These are phyloP conservation scores for Mycosphaerella arachidis DNA, from an alignment of 2,329 filamentous ascomycete species.

Conservation along the genomic window DNA sequence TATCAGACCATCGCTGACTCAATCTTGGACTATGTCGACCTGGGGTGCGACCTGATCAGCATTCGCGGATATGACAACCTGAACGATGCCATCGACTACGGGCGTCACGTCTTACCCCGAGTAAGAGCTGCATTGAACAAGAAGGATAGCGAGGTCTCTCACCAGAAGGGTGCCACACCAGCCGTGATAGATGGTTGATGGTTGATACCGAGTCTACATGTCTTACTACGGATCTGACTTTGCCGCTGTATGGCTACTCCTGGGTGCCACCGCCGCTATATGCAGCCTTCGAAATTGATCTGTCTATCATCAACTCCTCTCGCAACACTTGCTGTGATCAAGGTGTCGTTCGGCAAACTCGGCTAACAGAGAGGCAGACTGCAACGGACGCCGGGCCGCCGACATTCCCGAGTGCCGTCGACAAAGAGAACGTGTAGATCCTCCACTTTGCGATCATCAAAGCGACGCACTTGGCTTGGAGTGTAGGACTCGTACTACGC, in stretches of 20 bases:
- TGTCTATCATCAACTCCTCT: too few species aligned
- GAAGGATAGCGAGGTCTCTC: conserved; percentile 14
- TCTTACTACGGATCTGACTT: too few species aligned
- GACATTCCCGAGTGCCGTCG: too few species aligned
- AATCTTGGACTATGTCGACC: conserved; percentile 54
- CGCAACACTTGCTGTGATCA: too few species aligned
- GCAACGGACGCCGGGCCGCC: background rate
- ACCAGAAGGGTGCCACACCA: background rate
- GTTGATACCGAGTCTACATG: background rate
- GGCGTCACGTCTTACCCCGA: conserved; percentile 51
- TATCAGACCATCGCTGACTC: conserved; percentile 51
- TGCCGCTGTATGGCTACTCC: too few species aligned
- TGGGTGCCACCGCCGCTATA: too few species aligned
- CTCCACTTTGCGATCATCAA: too few species aligned
- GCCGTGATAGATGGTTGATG: conserved; percentile 3
- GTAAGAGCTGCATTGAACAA: conserved; percentile 40
- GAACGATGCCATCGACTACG: conserved; percentile 58
- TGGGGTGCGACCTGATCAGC: conserved; percentile 55
- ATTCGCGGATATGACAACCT: conserved; percentile 60
- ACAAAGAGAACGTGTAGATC: background rate
- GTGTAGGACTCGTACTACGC: too few species aligned
- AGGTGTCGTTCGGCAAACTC: background rate
- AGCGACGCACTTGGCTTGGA: too few species aligned
- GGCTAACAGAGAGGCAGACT: background rate
- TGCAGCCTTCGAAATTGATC: too few species aligned